phyloP scores from a whole-genome alignment of 148 eudicot genomes.

The Vaccinium darrowii region DNA sequence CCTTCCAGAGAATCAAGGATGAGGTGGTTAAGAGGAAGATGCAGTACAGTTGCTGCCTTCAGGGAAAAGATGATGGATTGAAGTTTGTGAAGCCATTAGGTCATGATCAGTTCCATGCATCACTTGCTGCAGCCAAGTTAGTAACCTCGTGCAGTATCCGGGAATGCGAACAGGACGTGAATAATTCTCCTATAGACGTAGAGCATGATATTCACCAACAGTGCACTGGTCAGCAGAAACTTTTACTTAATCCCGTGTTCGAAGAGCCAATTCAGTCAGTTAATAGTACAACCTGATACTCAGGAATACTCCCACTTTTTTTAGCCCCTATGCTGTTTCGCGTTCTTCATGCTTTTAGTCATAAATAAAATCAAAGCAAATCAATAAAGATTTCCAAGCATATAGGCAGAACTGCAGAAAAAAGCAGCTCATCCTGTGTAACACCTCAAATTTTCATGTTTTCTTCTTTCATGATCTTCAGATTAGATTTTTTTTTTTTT shows the following conservation, averaged over 20 bases:
- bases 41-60: constrained; percentile 28
- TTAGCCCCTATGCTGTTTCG: not conserved
- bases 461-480: not conserved
- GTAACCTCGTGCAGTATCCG: constrained; percentile 15
- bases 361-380: not conserved
- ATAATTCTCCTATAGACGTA: constrained; percentile 19
- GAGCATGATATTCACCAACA: constrained; percentile 28
- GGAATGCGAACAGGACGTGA: constrained; percentile 29
- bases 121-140: constrained; percentile 42
- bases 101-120: constrained; percentile 57
- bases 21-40: constrained; percentile 49
- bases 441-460: not conserved
- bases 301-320: not conserved
- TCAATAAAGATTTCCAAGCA: not conserved
- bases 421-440: not conserved
- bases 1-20: constrained; percentile 53
- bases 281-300: constrained; percentile 34
- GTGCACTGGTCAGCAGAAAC: constrained; percentile 37
- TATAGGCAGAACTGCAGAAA: not conserved
- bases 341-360: not conserved
- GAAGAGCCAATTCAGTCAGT: constrained; percentile 51
- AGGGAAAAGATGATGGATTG: constrained; percentile 29
- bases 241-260: constrained; percentile 27
- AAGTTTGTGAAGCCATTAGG: constrained; percentile 46
- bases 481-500: not conserved